Percentiles rank a stretch among this genome's conserved stretches.
Evolutionary conservation across 345 rosid genomes (phyloP).

Genomic region (Mangifera indica): DNA sequence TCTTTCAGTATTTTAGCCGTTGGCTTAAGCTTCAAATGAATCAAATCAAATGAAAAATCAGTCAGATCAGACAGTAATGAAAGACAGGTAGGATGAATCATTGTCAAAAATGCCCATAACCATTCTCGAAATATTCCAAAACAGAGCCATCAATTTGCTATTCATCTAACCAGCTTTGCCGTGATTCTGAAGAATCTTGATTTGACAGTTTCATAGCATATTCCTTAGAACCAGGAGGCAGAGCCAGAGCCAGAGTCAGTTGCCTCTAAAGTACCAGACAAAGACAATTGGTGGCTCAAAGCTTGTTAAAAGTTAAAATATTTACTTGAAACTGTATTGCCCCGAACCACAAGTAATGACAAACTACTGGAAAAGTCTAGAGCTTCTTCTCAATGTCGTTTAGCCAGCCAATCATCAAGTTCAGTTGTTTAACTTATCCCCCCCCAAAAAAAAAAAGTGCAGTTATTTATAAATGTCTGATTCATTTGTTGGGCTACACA

Average conservation of each 20-base stretch:
- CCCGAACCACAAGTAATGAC: background rate
- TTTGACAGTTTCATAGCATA: background rate
- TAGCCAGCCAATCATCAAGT: background rate
- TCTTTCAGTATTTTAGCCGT: no score
- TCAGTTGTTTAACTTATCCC: no score
- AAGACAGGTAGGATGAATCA: no score
- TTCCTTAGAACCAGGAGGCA: background rate
- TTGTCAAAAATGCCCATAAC: background rate
- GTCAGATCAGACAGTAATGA: no score
- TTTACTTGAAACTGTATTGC: no score
- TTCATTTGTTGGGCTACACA: constrained; percentile 9
- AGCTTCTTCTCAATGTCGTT: background rate
- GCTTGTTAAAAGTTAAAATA: background rate
- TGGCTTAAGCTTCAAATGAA: no score
- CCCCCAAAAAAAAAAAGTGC: background rate
- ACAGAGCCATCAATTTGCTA: background rate
- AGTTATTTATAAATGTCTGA: background rate
- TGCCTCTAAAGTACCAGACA: background rate
- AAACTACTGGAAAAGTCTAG: background rate
- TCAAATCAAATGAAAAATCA: no score
- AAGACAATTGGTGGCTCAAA: background rate
- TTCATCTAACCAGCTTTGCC: background rate
- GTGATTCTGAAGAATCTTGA: background rate
- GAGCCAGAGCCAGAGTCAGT: no score
- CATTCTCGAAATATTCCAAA: background rate